Evolutionary conservation across 768 basidiomycete genomes (phyloP).

Genomic region (Collybiopsis luxurians): DNA sequence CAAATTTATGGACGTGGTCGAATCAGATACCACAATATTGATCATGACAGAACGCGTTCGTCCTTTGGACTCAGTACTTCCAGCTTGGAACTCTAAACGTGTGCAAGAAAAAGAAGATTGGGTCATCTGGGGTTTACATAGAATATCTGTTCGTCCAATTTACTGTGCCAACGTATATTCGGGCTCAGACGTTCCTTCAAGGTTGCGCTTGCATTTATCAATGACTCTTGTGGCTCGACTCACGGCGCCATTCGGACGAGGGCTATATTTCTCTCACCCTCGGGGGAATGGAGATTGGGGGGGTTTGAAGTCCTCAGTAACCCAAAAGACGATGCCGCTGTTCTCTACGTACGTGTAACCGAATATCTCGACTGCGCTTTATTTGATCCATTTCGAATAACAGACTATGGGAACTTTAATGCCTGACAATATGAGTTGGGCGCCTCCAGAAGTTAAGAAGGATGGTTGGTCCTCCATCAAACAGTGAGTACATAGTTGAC

Average conservation of each 20-base stretch:
- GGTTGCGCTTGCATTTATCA: constrained; percentile 90
- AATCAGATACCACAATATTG: constrained; percentile 83
- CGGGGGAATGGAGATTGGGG: constrained; percentile 96
- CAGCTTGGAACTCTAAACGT: constrained; percentile 59
- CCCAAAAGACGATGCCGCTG: constrained; percentile 72
- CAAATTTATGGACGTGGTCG: constrained; percentile 91
- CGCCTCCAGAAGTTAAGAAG: constrained; percentile 87
- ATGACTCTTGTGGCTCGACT: constrained; percentile 76
- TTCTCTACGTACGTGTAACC: constrained; percentile 67
- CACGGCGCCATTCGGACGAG: constrained; percentile 77
- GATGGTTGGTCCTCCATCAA: constrained; percentile 80
- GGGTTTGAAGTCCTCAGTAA: constrained; percentile 91
- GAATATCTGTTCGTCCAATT: constrained; percentile 76
- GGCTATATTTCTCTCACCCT: constrained; percentile 86
- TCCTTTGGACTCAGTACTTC: constrained; percentile 63
- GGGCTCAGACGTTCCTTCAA: constrained; percentile 26
- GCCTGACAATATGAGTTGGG: constrained; percentile 57
- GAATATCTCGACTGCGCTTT: constrained; percentile 7
- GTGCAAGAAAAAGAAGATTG: constrained; percentile 79
- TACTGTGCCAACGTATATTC: not conserved
- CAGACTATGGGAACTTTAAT: constrained; percentile 68
- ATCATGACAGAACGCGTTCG: constrained; percentile 94
- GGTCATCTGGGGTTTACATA: constrained; percentile 91
- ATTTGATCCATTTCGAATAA: constrained; percentile 12
- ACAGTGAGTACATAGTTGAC: constrained; percentile 61